A percentile compares a stretch with the other conserved stretches of the same genome.
Evolutionary conservation across 106 monocot species (phyloP).

Genomic region (Dioscorea alata): DNA sequence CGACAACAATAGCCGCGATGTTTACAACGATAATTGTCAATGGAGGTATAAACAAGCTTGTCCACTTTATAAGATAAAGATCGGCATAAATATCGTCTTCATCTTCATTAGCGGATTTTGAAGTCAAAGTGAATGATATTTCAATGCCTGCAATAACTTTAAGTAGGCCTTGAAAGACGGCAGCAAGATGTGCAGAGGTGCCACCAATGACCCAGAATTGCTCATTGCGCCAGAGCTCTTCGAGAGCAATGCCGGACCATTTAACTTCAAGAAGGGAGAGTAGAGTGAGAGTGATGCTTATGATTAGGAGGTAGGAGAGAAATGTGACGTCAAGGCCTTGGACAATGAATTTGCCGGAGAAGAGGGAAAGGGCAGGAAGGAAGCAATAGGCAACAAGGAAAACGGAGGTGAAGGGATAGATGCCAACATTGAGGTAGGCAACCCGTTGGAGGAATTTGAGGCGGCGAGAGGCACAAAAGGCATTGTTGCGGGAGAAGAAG

Average conservation of each 20-base stretch:
- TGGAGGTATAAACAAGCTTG: constrained; percentile 63
- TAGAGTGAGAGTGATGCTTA: constrained; percentile 58
- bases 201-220: constrained; percentile 95
- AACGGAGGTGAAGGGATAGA: constrained; percentile 93
- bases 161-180: constrained; percentile 66
- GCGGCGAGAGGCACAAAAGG: constrained; percentile 42
- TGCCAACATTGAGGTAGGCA: constrained; percentile 86
- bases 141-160: constrained; percentile 75
- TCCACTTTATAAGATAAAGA: constrained; percentile 67
- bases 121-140: constrained; percentile 82
- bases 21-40: constrained; percentile 64
- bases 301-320: constrained; percentile 79
- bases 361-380: constrained; percentile 79
- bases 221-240: constrained; percentile 90
- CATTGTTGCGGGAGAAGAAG: constrained; percentile 88
- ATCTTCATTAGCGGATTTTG: constrained; percentile 59
- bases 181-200: constrained; percentile 83
- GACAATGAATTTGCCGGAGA: constrained; percentile 84
- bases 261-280: constrained; percentile 81
- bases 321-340: constrained; percentile 57
- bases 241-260: constrained; percentile 81
- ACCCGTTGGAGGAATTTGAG: constrained; percentile 86
- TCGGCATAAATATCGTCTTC: constrained; percentile 69
- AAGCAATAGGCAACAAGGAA: constrained; percentile 88
- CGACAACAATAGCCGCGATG: constrained; percentile 52